Percentiles rank a stretch among this genome's conserved stretches.
Evolutionary conservation across 805 yeast genomes (phyloP).

Genomic region (Tetrapisispora nanseiensis): DNA sequence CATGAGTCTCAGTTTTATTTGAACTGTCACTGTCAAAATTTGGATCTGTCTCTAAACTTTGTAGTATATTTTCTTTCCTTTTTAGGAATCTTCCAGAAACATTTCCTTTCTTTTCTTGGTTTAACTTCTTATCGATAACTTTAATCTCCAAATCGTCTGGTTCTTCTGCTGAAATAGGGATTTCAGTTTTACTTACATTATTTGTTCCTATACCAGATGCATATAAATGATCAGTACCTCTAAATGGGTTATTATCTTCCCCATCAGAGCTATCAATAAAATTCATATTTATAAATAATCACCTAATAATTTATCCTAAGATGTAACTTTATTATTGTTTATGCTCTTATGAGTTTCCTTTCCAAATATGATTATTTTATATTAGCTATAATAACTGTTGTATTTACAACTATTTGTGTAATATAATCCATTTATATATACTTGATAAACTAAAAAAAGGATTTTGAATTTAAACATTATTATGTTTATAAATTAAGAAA

Average conservation of each 20-base stretch:
- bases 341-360: no score
- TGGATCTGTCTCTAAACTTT: background rate
- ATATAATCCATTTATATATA: no score
- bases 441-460: no score
- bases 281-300: no score
- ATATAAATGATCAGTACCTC: constrained; percentile 30
- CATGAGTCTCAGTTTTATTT: background rate
- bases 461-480: no score
- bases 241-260: constrained; percentile 33
- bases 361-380: no score
- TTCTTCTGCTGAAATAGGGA: background rate
- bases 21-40: background rate
- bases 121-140: background rate
- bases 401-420: no score
- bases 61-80: background rate
- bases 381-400: no score
- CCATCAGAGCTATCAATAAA: constrained; percentile 21
- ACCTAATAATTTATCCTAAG: no score
- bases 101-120: background rate
- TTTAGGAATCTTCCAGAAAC: background rate
- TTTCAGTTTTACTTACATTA: background rate
- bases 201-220: constrained; percentile 30
- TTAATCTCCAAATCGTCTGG: background rate
- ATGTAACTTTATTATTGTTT: no score
- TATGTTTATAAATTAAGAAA: no score